Conservation (phyloP, 192 early-diverging fungal genomes). For the Rhizophagus sp. region DNA sequence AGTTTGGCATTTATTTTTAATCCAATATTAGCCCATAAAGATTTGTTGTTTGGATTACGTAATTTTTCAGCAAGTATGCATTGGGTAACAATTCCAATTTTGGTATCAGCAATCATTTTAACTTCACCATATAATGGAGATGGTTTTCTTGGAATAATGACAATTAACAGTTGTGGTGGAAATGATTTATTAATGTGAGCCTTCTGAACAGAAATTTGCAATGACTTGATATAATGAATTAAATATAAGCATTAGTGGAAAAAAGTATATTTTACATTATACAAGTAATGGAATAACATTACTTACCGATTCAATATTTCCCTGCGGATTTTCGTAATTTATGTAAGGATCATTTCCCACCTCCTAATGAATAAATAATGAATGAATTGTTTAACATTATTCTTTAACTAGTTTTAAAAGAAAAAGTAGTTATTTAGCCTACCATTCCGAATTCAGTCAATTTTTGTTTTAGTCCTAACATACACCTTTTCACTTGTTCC, state of each 20-base stretch:
- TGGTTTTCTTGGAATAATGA: constrained; percentile 79
- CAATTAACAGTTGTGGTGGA: constrained; percentile 76
- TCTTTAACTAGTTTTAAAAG: not conserved
- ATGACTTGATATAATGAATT: not conserved
- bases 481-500: constrained; percentile 1
- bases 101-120: constrained; percentile 86
- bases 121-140: constrained; percentile 73
- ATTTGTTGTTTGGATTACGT: constrained; percentile 58
- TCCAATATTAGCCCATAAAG: constrained; percentile 91
- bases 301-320: not conserved
- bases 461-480: not conserved
- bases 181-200: not conserved
- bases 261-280: not conserved
- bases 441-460: constrained; percentile 12
- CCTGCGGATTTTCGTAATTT: constrained; percentile 1
- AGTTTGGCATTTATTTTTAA: constrained; percentile 95
- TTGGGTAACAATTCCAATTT: constrained; percentile 87
- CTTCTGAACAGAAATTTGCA: not conserved
- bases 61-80: constrained; percentile 81
- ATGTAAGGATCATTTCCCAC: not conserved
- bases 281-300: not conserved
- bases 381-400: not conserved
- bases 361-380: not conserved
- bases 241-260: not conserved
- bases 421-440: not conserved